Evolutionary conservation across 225 moss, liverwort and hornwort species (phyloP).

Genomic region (Asterella californica): DNA sequence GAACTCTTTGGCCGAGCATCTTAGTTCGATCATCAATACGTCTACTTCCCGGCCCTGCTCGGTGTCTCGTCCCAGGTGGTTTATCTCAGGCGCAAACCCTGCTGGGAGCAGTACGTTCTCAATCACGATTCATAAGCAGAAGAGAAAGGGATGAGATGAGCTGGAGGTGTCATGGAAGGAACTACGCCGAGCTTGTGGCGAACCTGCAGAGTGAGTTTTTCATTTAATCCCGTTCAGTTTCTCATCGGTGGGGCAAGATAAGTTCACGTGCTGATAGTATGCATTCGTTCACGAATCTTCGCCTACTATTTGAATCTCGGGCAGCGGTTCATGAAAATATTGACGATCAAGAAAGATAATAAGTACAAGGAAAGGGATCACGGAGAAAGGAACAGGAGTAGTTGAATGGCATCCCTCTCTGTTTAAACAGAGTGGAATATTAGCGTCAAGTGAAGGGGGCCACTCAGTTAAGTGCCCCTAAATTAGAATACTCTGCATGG

Average conservation of each 20-base stretch:
- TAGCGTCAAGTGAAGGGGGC: too few relatives aligned
- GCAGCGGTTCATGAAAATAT: neutral
- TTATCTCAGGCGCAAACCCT: neutral
- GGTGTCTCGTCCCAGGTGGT: neutral
- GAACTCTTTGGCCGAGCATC: constrained; percentile 3
- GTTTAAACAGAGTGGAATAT: too few relatives aligned
- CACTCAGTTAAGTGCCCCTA: too few relatives aligned
- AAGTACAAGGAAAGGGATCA: too few relatives aligned
- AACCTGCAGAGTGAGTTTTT: constrained; percentile 76
- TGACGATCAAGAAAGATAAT: too few relatives aligned
- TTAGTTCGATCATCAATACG: neutral
- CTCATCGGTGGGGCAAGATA: neutral
- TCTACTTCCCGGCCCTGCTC: neutral
- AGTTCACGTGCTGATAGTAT: neutral
- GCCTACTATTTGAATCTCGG: neutral
- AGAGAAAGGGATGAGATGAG: constrained; percentile 84
- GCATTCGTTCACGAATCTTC: neutral
- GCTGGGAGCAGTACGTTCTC: constrained; percentile 1
- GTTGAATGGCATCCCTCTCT: too few relatives aligned
- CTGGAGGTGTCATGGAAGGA: constrained; percentile 94
- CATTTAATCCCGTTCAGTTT: neutral
- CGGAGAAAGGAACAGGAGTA: too few relatives aligned
- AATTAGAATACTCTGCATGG: neutral
- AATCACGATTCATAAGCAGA: neutral
- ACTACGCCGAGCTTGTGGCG: constrained; percentile 82